Base-by-base conservation (phyloP, 2,329 filamentous ascomycete species). In the Talaromyces marneffei region DNA sequence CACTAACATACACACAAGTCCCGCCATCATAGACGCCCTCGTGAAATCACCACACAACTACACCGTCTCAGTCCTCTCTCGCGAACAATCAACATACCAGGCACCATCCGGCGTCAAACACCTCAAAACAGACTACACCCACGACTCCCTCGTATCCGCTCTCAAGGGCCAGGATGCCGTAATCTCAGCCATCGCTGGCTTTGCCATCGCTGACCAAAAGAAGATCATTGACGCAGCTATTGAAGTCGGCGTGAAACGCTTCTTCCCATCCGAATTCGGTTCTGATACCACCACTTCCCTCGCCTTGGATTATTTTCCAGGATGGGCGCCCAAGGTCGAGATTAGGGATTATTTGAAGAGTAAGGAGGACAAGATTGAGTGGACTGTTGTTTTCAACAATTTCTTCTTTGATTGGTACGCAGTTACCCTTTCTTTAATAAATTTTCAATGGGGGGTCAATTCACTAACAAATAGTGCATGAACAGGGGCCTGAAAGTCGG, bases 101-200 rank as follows among this genome's bases (percentile, higher is more conserved):
- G 44, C 62, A 12, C 63, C 63, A 7, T 46, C 50, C 5, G 64
- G 61, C 7, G 58, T 63, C 48, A 63, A 54, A 8, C 48, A 44
- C 5, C 46, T 66, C 33, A 62, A 61, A 52, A 62, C 57, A 48
- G 68, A 70, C 54, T 70, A 67, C 61, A 61, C 25, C 20, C 56
- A 63, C n/a, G 59, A 60, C 4, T 68, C 65, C 20, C 63, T 70
- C 12, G 64, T 62, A 18, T 61, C 69, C 16, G 37, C 37, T 4
- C 31, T 60, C 27, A 35, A 54, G 40, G 50, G 39, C n/a, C 48
- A 60, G n/a, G 39, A 60, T 20, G 44, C 57, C n/a, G 57, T 59
- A 5, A 16, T 59, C 35, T 50, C 57, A 9, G 35, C 23, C 5
- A 23, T 59, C 8, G 29, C 31, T 20, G 29, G 37, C 33, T 66